These are phyloP conservation scores for Sporisorium graminicola DNA, from an alignment of 1,284 basidiomycete genomes.

Conservation along the genomic window DNA sequence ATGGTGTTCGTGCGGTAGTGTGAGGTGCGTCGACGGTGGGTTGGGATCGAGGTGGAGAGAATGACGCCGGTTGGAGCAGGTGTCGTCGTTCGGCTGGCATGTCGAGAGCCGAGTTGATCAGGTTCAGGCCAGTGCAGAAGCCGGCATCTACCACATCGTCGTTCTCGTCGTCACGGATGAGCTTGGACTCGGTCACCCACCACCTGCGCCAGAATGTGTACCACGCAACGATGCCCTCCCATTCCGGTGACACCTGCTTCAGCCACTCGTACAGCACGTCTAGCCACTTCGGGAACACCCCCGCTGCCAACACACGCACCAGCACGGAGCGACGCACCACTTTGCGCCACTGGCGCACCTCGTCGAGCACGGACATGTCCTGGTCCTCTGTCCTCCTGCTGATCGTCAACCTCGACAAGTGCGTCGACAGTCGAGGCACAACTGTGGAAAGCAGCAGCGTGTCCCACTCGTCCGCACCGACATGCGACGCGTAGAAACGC, in stretches of 20 bases:
- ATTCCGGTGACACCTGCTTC: conserved; percentile 80
- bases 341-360: conserved; percentile 81
- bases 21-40: neutral
- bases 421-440: conserved; percentile 85
- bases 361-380: conserved; percentile 78
- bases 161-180: neutral
- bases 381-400: conserved; percentile 91
- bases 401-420: conserved; percentile 84
- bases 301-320: conserved; percentile 74
- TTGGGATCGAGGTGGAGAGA: conserved; percentile 72
- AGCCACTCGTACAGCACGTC: conserved; percentile 92
- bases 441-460: conserved; percentile 88
- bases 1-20: neutral
- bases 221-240: conserved; percentile 93
- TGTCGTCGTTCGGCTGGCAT: conserved; percentile 69
- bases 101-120: conserved; percentile 92
- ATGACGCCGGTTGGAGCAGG: conserved; percentile 74
- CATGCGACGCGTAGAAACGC: conserved; percentile 21
- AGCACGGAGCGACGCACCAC: conserved; percentile 75
- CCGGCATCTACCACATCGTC: conserved; percentile 73
- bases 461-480: conserved; percentile 81
- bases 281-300: conserved; percentile 97
- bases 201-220: conserved; percentile 84
- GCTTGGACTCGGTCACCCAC: conserved; percentile 78
- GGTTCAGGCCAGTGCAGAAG: conserved; percentile 84